phyloP scores from a whole-genome alignment of 805 yeast species.

The Pichia eremophila region DNA sequence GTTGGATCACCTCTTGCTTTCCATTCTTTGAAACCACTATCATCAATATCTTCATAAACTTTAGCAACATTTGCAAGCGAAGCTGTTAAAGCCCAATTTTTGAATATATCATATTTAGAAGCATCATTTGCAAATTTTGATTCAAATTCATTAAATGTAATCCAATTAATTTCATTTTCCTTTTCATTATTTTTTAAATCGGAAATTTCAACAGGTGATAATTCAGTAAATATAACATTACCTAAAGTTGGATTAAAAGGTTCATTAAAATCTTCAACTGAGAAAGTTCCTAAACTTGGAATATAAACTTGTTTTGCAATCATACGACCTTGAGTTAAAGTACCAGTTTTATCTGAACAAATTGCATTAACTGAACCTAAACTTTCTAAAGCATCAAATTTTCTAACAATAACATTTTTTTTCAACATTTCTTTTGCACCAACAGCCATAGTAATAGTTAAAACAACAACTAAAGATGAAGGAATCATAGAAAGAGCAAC shows the following conservation, averaged over 20 bases:
- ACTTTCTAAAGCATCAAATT: slow-evolving; percentile 69
- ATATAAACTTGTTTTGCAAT: slow-evolving; percentile 62
- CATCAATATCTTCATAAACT: slow-evolving; percentile 40
- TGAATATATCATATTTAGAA: slow-evolving; percentile 22
- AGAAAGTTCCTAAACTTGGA: slow-evolving; percentile 50
- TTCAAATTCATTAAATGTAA: slow-evolving; percentile 19
- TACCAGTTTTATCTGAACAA: slow-evolving; percentile 79
- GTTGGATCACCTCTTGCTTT: slow-evolving; percentile 85
- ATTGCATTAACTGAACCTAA: slow-evolving; percentile 72
- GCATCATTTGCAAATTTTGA: slow-evolving; percentile 8
- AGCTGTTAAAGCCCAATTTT: slow-evolving; percentile 53
- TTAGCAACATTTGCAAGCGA: slow-evolving; percentile 75
- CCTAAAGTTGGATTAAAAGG: slow-evolving; percentile 62
- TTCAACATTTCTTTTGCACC: slow-evolving; percentile 68
- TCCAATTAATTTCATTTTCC: slow-evolving; percentile 22
- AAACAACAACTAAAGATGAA: slow-evolving; percentile 67
- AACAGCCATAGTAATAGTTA: slow-evolving; percentile 80
- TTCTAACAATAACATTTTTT: slow-evolving; percentile 64
- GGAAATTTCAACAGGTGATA: slow-evolving; percentile 28
- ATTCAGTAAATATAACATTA: slow-evolving; percentile 27
- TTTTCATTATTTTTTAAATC: slow-evolving; percentile 22
- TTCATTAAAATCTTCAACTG: slow-evolving; percentile 45
- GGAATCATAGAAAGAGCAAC: slow-evolving; percentile 79
- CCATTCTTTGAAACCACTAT: slow-evolving; percentile 38
- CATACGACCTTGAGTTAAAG: slow-evolving; percentile 75